Evolutionary conservation across 768 basidiomycete genomes (phyloP).

Genomic region (Arthromyces matolae): DNA sequence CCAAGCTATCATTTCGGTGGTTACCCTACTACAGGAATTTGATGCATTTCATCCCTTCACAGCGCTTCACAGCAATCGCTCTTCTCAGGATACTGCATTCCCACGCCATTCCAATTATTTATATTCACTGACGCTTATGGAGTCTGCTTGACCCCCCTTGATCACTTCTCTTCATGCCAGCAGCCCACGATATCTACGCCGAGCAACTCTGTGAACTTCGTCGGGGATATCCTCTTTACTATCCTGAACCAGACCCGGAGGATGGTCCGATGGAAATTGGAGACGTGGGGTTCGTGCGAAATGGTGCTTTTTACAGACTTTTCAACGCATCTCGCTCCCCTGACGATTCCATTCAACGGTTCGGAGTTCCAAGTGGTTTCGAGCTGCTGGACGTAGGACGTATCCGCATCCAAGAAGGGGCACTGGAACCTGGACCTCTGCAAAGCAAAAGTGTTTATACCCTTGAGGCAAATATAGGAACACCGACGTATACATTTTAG

Average conservation of each 20-base stretch:
- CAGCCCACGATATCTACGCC: background rate
- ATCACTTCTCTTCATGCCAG: too few species aligned
- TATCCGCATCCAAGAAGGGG: conserved; percentile 2
- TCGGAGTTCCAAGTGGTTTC: conserved; percentile 10
- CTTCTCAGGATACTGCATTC: too few species aligned
- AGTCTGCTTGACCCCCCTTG: too few species aligned
- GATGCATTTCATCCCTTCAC: too few species aligned
- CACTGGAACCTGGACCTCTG: conserved; percentile 12
- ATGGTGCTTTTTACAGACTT: conserved; percentile 13
- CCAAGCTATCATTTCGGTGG: too few species aligned
- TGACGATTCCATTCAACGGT: conserved; percentile 6
- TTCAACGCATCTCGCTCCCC: conserved; percentile 9
- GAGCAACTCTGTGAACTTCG: too few species aligned
- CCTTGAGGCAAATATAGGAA: conserved; percentile 5
- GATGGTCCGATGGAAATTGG: conserved; percentile 8
- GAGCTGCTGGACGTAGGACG: conserved; percentile 3
- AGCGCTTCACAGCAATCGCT: too few species aligned
- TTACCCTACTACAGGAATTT: too few species aligned
- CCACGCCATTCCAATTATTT: too few species aligned
- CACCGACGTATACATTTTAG: background rate
- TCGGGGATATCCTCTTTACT: too few species aligned
- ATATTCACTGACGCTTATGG: too few species aligned
- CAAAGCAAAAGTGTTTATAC: conserved; percentile 8
- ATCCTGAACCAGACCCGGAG: too few species aligned
- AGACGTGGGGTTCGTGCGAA: conserved; percentile 7